These are phyloP conservation scores for Trematosphaeria pertusa DNA, from an alignment of 2,329 filamentous ascomycete genomes.

Conservation along the genomic window DNA sequence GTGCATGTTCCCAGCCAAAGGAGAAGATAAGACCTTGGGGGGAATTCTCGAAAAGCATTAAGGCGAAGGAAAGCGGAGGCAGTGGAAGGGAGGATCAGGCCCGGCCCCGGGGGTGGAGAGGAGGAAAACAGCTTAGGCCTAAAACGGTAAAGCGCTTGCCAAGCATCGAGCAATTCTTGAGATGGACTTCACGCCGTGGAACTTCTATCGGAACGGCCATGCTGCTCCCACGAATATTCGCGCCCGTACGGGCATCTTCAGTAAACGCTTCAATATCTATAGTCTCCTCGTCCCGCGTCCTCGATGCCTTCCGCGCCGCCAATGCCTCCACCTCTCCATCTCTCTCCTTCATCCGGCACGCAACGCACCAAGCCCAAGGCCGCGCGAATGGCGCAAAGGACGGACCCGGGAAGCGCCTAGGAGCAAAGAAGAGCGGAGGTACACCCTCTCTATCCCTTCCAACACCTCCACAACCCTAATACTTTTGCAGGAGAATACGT, in stretches of 20 bases:
- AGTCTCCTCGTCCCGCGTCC: constrained; percentile 35
- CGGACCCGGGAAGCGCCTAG: constrained; percentile 83
- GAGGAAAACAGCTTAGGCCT: too few species aligned
- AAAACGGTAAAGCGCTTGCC: constrained; percentile 33
- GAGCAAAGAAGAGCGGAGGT: constrained; percentile 92
- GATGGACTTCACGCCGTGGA: too few species aligned
- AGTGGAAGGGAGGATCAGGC: not conserved
- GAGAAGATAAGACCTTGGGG: too few species aligned
- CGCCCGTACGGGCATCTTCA: constrained; percentile 43
- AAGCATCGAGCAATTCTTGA: constrained; percentile 35
- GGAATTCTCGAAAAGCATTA: not conserved
- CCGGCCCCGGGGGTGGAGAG: too few species aligned
- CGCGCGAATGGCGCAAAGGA: constrained; percentile 74
- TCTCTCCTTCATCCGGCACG: constrained; percentile 62
- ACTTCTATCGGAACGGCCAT: constrained; percentile 40
- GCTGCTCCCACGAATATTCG: constrained; percentile 49
- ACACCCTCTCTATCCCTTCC: constrained; percentile 18
- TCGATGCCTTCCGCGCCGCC: constrained; percentile 40
- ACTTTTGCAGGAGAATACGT: constrained; percentile 83
- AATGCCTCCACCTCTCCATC: constrained; percentile 42
- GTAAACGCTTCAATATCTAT: constrained; percentile 26
- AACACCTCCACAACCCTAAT: too few species aligned
- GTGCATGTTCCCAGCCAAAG: too few species aligned
- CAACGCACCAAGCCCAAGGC: constrained; percentile 70
- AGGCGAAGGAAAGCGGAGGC: not conserved